phyloP scores from a whole-genome alignment of 2,329 filamentous ascomycete species.

The Neofusicoccum kwambonambiense region DNA sequence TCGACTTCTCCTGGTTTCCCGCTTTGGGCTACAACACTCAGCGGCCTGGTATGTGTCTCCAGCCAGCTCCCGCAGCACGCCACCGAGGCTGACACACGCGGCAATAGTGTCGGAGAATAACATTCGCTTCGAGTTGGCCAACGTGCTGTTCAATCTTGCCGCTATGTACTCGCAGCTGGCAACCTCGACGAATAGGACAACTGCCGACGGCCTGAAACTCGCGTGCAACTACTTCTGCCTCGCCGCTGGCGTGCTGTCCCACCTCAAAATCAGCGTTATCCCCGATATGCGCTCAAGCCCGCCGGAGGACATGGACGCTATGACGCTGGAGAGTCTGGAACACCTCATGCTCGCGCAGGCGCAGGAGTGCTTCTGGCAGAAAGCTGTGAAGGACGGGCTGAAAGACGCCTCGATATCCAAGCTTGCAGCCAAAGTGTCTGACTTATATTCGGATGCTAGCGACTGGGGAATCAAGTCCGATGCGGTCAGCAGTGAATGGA shows the following conservation, averaged over 20 bases:
- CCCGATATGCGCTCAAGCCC: slow-evolving; percentile 80
- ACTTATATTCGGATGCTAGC: slow-evolving; percentile 80
- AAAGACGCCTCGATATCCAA: slow-evolving; percentile 92
- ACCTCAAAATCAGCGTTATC: slow-evolving; percentile 74
- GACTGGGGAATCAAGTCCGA: slow-evolving; percentile 88
- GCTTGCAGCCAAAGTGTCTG: slow-evolving; percentile 84
- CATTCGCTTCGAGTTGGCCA: slow-evolving; percentile 79
- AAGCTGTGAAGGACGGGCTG: slow-evolving; percentile 88
- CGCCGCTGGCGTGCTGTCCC: slow-evolving; percentile 76
- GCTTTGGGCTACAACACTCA: slow-evolving; percentile 86
- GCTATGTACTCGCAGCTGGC: slow-evolving; percentile 93
- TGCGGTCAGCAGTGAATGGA: slow-evolving; percentile 89
- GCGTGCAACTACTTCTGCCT: slow-evolving; percentile 89
- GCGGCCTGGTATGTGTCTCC: slow-evolving; percentile 51
- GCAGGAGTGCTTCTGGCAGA: slow-evolving; percentile 98
- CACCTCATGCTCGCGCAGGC: slow-evolving; percentile 86
- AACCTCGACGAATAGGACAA: slow-evolving; percentile 72
- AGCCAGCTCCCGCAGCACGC: background rate
- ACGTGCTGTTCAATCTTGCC: slow-evolving; percentile 89
- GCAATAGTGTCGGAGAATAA: slow-evolving; percentile 60
- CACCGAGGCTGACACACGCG: background rate
- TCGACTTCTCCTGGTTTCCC: slow-evolving; percentile 95
- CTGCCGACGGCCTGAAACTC: slow-evolving; percentile 77
- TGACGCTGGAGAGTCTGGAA: slow-evolving; percentile 79
- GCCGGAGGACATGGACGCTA: slow-evolving; percentile 92